Conservation (phyloP, 2,329 filamentous ascomycete genomes). For the Pyricularia grisea region DNA sequence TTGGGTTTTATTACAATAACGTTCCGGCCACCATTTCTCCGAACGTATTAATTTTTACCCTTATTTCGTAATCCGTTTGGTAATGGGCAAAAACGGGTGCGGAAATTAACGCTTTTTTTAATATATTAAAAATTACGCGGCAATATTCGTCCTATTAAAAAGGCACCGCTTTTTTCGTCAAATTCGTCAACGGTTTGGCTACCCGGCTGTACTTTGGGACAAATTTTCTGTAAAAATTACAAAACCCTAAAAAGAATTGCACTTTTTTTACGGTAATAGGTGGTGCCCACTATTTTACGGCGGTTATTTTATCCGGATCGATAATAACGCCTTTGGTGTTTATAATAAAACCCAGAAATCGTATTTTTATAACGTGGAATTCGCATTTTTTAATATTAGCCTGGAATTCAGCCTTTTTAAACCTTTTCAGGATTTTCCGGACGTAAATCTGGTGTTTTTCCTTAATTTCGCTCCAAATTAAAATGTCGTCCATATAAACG, state of each 20-base stretch:
- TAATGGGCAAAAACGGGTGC: not conserved
- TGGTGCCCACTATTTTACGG: not conserved
- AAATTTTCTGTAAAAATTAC: not conserved
- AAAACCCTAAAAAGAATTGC: not conserved
- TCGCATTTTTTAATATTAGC: no score
- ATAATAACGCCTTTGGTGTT: not conserved
- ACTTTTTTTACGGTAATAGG: not conserved
- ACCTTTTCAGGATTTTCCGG: no score
- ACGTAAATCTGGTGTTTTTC: no score
- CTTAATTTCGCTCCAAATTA: no score
- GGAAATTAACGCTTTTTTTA: not conserved
- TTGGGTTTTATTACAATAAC: not conserved
- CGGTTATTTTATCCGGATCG: not conserved
- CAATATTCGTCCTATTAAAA: not conserved
- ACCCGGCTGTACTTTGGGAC: not conserved
- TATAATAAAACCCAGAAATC: not conserved
- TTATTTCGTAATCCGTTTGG: not conserved
- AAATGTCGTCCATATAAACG: no score
- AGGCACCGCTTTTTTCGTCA: not conserved
- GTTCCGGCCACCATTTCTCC: not conserved
- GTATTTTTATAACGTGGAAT: no score
- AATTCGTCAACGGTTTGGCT: not conserved
- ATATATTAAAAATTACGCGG: not conserved
- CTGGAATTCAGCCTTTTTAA: no score
- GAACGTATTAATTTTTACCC: not conserved